These are phyloP conservation scores for Aspergillus puulaauensis DNA, from an alignment of 2,329 filamentous ascomycete species.

Conservation along the genomic window DNA sequence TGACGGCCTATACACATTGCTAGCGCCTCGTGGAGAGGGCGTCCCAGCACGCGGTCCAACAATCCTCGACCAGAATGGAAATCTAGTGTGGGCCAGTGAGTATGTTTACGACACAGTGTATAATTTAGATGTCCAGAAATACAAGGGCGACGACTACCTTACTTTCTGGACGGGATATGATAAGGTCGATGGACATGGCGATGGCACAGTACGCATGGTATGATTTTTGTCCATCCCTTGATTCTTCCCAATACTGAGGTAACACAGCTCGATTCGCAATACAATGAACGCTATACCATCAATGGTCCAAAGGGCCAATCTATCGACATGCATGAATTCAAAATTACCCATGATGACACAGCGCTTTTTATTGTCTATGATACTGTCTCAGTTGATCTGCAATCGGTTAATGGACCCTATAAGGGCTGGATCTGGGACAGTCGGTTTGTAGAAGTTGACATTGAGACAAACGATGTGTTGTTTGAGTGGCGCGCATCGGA, in stretches of 20 bases:
- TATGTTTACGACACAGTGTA: constrained; percentile 40
- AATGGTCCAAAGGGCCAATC: constrained; percentile 36
- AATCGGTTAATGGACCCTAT: constrained; percentile 30
- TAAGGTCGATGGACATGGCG: constrained; percentile 46
- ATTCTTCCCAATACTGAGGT: not conserved
- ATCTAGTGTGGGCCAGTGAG: constrained; percentile 47
- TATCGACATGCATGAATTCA: constrained; percentile 47
- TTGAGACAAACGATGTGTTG: constrained; percentile 44
- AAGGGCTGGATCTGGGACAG: constrained; percentile 43
- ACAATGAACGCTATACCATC: constrained; percentile 38
- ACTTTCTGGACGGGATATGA: constrained; percentile 53
- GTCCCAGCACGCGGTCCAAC: constrained; percentile 41
- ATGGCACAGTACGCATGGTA: constrained; percentile 50
- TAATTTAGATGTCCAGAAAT: constrained; percentile 48
- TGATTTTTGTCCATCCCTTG: not conserved
- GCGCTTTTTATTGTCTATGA: constrained; percentile 46
- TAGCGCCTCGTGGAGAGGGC: constrained; percentile 39
- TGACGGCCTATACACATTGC: constrained; percentile 38
- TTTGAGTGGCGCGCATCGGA: constrained; percentile 51
- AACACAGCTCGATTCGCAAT: constrained; percentile 29
- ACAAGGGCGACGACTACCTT: constrained; percentile 45
- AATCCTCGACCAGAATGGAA: constrained; percentile 46
- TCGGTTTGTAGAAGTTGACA: constrained; percentile 48
- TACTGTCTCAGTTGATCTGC: constrained; percentile 39
- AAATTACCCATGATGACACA: constrained; percentile 43